Percentiles rank a stretch among this genome's conserved stretches.
Evolutionary conservation across 768 basidiomycete genomes (phyloP).

Genomic region (Phylloporus sp.): DNA sequence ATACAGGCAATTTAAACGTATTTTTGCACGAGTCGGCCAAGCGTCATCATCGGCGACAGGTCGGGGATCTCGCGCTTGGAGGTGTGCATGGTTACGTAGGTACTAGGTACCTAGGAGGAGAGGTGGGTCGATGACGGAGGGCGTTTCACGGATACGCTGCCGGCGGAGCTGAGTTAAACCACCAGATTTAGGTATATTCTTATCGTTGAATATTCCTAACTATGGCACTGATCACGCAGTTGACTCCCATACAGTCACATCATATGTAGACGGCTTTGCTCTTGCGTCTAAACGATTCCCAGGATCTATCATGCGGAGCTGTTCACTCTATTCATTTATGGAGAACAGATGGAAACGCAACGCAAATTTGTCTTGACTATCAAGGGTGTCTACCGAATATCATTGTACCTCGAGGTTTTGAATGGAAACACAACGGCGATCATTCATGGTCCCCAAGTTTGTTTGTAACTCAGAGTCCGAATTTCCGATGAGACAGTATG

Average conservation of each 20-base stretch:
- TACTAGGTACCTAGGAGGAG: not conserved
- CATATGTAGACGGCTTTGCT: not conserved
- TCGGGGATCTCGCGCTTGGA: not conserved
- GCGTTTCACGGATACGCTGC: not conserved
- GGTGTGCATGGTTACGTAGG: not conserved
- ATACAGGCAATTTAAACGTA: not conserved
- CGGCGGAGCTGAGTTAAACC: not conserved
- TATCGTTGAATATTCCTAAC: not conserved
- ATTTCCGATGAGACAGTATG: slow-evolving; percentile 4
- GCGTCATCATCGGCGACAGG: not conserved
- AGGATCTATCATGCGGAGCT: not conserved
- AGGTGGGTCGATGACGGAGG: not conserved
- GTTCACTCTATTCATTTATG: not conserved
- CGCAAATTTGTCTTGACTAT: not conserved
- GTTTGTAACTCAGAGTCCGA: not conserved
- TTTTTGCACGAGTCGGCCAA: slow-evolving; percentile 1
- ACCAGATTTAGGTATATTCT: not conserved
- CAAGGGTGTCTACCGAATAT: not conserved
- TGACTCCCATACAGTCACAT: not conserved
- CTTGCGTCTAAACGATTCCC: not conserved
- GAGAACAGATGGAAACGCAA: not conserved
- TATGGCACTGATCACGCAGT: too few species aligned
- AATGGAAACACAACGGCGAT: not conserved
- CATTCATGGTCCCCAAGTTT: not conserved
- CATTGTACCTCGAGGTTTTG: not conserved